Conservation (phyloP, 2,329 filamentous ascomycete species). For the Remersonia thermophila region DNA sequence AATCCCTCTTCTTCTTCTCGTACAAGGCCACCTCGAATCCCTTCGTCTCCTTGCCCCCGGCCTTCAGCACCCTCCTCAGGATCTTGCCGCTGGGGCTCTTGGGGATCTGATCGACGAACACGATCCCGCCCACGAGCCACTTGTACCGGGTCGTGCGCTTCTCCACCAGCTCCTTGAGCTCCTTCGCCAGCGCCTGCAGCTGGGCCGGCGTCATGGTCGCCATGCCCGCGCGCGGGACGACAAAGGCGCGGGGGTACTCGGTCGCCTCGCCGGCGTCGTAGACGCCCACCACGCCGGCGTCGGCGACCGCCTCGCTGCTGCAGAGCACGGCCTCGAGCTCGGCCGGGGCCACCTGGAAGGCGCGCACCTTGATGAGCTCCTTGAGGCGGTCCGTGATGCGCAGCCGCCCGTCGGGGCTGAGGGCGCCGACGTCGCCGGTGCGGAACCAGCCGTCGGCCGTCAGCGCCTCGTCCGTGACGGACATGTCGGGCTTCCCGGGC, state of each 20-base stretch:
- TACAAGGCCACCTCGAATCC: constrained; percentile 28
- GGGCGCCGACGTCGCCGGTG: constrained; percentile 51
- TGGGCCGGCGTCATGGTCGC: constrained; percentile 16
- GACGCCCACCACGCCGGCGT: constrained; percentile 45
- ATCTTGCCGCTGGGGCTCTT: constrained; percentile 50
- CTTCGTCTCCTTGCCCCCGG: constrained; percentile 21
- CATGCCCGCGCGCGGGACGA: constrained; percentile 28
- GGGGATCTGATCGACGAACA: constrained; percentile 54
- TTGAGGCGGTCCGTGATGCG: constrained; percentile 63
- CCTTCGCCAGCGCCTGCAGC: constrained; percentile 34
- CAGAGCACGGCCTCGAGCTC: constrained; percentile 28
- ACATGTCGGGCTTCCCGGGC: constrained; percentile 23
- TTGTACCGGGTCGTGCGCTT: constrained; percentile 50
- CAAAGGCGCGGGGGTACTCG: constrained; percentile 45
- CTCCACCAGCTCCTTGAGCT: constrained; percentile 46
- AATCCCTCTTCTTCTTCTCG: constrained; percentile 42
- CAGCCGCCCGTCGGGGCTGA: constrained; percentile 39
- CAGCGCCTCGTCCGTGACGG: constrained; percentile 25
- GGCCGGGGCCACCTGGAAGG: constrained; percentile 31
- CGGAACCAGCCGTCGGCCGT: constrained; percentile 53
- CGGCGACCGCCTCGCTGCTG: constrained; percentile 25
- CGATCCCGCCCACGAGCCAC: constrained; percentile 53
- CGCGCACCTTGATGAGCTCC: constrained; percentile 38
- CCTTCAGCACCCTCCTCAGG: constrained; percentile 28
- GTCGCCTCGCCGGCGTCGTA: constrained; percentile 41